phyloP scores from a whole-genome alignment of 768 basidiomycete genomes.

The Pulveroboletus sp. region DNA sequence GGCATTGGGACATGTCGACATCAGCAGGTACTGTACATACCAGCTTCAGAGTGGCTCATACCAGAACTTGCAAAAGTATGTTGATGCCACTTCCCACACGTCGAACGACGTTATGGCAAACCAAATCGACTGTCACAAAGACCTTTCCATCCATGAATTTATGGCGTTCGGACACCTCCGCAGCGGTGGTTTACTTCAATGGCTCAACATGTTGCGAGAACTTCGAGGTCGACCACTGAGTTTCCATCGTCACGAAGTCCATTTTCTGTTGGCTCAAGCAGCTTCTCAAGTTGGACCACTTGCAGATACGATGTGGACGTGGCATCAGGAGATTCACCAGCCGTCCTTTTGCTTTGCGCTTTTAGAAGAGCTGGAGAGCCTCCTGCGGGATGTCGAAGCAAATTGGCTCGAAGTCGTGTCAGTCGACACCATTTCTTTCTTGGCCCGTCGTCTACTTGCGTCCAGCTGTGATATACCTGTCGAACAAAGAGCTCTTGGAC shows the following conservation, averaged over 20 bases:
- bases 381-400: slow-evolving; percentile 32
- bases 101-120: slow-evolving; percentile 40
- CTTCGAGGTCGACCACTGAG: slow-evolving; percentile 36
- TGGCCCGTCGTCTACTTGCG: slow-evolving; percentile 36
- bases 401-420: slow-evolving; percentile 39
- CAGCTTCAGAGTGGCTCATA: slow-evolving; percentile 33
- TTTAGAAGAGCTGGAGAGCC: slow-evolving; percentile 32
- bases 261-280: slow-evolving; percentile 41
- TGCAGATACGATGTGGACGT: slow-evolving; percentile 18
- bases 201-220: slow-evolving; percentile 48
- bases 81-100: slow-evolving; percentile 34
- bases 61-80: slow-evolving; percentile 32
- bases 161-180: slow-evolving; percentile 43
- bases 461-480: slow-evolving; percentile 14
- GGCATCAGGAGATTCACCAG: slow-evolving; percentile 38
- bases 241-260: slow-evolving; percentile 38
- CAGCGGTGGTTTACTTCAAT: slow-evolving; percentile 42
- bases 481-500: slow-evolving; percentile 11
- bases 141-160: slow-evolving; percentile 43
- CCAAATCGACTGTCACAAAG: slow-evolving; percentile 38
- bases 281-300: slow-evolving; percentile 40
- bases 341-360: slow-evolving; percentile 34
- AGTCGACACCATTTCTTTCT: slow-evolving; percentile 30
- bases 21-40: slow-evolving; percentile 30
- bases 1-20: slow-evolving; percentile 8